These are phyloP conservation scores for Pneumocystis murina DNA, from an alignment of 1,139 yeast species.

Conservation along the genomic window DNA sequence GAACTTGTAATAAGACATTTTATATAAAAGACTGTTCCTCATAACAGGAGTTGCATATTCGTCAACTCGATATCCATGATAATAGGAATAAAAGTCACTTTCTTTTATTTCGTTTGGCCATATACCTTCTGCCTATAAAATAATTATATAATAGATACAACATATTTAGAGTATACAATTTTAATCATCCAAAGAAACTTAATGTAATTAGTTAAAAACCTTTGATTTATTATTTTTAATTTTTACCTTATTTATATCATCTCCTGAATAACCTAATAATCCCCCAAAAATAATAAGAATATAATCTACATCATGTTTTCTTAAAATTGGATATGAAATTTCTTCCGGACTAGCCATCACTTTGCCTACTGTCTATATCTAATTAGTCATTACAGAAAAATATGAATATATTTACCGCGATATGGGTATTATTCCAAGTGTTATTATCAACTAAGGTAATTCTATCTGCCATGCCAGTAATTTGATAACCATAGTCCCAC, in stretches of 20 bases:
- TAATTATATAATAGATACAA: not conserved
- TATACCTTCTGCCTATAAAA: constrained; percentile 58
- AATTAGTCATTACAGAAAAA: not conserved
- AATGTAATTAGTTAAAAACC: not conserved
- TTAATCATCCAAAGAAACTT: constrained; percentile 97
- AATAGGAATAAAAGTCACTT: constrained; percentile 63
- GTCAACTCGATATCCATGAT: constrained; percentile 83
- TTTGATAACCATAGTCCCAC: constrained; percentile 99
- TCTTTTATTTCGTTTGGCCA: constrained; percentile 97
- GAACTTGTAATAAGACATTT: constrained; percentile 70
- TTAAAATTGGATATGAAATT: constrained; percentile 71
- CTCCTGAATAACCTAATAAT: constrained; percentile 83
- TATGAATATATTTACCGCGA: constrained; percentile 34
- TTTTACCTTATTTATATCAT: constrained; percentile 58
- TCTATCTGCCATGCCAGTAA: constrained; percentile 99
- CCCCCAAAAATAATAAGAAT: constrained; percentile 92
- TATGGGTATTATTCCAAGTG: constrained; percentile 98
- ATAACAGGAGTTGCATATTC: constrained; percentile 65
- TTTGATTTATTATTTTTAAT: not conserved
- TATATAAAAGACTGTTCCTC: constrained; percentile 85
- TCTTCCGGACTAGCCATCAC: constrained; percentile 91
- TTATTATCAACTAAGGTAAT: constrained; percentile 96
- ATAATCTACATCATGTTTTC: constrained; percentile 88
- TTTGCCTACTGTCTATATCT: constrained; percentile 65
- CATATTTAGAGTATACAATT: constrained; percentile 29